Evolutionary conservation across 257 asterid genomes (phyloP), one percentile per base, ranked within the genome.

Genomic region (Solanum lignicaule): DNA sequence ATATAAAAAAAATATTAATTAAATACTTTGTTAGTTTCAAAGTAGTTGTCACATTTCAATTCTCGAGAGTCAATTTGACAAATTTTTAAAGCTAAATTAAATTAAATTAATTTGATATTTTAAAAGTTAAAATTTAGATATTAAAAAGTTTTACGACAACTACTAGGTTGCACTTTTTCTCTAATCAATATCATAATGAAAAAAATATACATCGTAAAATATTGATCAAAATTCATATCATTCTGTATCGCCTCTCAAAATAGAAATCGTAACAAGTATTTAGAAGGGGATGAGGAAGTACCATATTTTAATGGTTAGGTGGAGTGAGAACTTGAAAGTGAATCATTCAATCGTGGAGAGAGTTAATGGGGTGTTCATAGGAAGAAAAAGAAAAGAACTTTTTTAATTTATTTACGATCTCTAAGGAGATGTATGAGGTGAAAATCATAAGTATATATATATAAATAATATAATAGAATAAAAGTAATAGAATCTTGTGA

Each of bases 31-130:
- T 46, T 46, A 2, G 3, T 46, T 46, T 46, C 1, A 46, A 46
- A 14, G 7, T 46, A 46, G 14, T 46, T 5, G 20, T 46, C 20
- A 46, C 7, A 5, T 46, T 46, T 46, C 7, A 1, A 46, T 46
- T 46, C 0, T 46, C 3, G 0, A 46, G 3, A 46, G 21, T 46
- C 0, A 46, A 46, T 0, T 14, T 14, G 1, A 46, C 0, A 2
- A 46, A 46, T 15, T 46, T 2, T 14, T 5, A 46, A 5, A 46
- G 58, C 7, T 46, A 46, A 46, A 14, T 14, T 46, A 5, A 46
- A 46, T 46, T 14, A 14, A 48, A 48, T 48, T 46, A 14, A 41
- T 41, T 41, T 43, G 4, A 5, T 48, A 15, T 15, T 15, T 41
- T 48, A 15, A 48, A 48, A 48, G 21, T 48, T 48, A 5, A 48